Base-by-base conservation (phyloP, 176 grass and related monocot genomes). In the Pontederia paniculata region DNA sequence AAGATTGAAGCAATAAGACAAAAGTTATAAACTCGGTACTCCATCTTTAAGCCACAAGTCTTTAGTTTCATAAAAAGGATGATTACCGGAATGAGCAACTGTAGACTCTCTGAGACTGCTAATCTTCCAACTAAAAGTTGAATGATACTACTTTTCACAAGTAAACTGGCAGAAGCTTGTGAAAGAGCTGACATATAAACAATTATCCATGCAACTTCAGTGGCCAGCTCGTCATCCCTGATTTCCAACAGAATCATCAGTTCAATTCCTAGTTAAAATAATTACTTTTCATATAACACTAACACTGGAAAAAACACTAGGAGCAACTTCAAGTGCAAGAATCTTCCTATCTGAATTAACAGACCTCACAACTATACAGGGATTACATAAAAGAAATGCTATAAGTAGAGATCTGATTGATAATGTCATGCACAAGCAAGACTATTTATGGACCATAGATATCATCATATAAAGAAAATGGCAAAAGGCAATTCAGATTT, bases 161-260 rank as follows among this genome's bases (percentile, higher is more conserved):
- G 76, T 50, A 82, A 74, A 55, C 54, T 67, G 41, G 67, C 65
- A 52, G 74, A 80, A 43, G 76, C 83, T 81, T 98, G 80, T 62
- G 86, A 91, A 80, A 91, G 83, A 60, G 78, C 86, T 72, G 93
- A 98, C 52, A 98, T 74, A 84, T 98, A 98, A 10, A 98, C 86
- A 12, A 98, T 74, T 45, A 98, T 80, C 93, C 93, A 98, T 11
- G 87, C 86, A 57, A 98, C 87, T 81, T 98, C 93, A 59, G 83
- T 98, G 55, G 72, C 83, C 18, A 98, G 45, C 42, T 91, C 87
- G 65, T 98, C 86, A 60, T 91, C 87, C 64, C 87, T 98, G 57
- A 73, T 51, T 71, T 87, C 6, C 22, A 66, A 25, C 60, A 63
- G n/a, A n/a, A n/a, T n/a, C 49, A 61, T 58, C 68, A 37, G 37